Conservation (phyloP, 441 rosid species). For the Bocquillonia castaneifolia region DNA sequence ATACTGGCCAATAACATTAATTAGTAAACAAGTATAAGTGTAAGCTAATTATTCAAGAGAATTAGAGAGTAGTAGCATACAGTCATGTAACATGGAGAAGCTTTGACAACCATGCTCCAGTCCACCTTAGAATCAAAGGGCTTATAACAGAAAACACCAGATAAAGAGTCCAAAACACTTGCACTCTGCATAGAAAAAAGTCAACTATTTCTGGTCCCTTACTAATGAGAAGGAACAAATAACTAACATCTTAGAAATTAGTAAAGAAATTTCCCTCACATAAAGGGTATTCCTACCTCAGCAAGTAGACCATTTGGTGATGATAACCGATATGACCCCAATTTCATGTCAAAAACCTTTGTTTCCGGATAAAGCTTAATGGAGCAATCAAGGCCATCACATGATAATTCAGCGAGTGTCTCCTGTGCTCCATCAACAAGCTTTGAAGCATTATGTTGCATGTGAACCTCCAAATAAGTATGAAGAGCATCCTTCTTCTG, state of each 20-base stretch:
- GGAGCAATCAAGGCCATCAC: conserved; percentile 75
- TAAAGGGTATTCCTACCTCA: conserved; percentile 45
- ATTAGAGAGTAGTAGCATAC: conserved; percentile 44
- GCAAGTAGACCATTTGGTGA: conserved; percentile 94
- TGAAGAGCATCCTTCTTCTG: conserved; percentile 71
- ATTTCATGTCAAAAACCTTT: conserved; percentile 72
- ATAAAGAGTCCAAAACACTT: conserved; percentile 58
- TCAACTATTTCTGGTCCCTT: conserved; percentile 19
- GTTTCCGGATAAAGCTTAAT: conserved; percentile 93
- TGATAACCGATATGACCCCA: conserved; percentile 87
- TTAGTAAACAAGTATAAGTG: conserved; percentile 28
- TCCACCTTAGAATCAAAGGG: conserved; percentile 95
- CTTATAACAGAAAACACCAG: conserved; percentile 84
- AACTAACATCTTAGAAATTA: conserved; percentile 6
- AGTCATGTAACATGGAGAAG: conserved; percentile 97
- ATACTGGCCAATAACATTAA: conserved; percentile 57
- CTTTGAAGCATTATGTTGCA: conserved; percentile 95
- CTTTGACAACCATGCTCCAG: conserved; percentile 96
- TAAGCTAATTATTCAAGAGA: conserved; percentile 18
- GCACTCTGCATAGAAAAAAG: conserved; percentile 78
- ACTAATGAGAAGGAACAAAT: conserved; percentile 16
- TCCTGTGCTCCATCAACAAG: conserved; percentile 62
- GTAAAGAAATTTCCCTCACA: background rate
- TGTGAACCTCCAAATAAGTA: conserved; percentile 74
- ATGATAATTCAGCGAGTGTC: conserved; percentile 87